These are phyloP conservation scores for Zymoseptoria ardabiliae DNA, from an alignment of 2,329 filamentous ascomycete species.

Conservation along the genomic window DNA sequence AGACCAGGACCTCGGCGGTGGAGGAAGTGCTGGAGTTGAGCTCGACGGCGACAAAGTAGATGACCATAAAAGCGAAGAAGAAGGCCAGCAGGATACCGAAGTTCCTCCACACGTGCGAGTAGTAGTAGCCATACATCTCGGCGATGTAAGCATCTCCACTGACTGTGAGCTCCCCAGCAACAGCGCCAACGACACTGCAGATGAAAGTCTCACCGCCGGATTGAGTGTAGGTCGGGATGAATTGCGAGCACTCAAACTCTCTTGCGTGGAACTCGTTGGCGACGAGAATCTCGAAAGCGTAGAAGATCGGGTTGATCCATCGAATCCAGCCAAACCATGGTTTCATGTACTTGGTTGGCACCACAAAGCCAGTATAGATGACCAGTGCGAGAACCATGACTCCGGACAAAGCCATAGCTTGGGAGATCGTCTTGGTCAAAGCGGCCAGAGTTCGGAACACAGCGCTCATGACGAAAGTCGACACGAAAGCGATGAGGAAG, in stretches of 20 bases:
- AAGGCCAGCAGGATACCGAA: constrained; percentile 61
- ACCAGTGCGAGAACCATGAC: constrained; percentile 50
- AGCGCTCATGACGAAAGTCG: constrained; percentile 48
- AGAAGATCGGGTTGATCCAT: constrained; percentile 52
- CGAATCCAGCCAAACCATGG: constrained; percentile 49
- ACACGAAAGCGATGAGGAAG: constrained; percentile 53
- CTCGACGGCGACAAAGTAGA: constrained; percentile 59
- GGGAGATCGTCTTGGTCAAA: constrained; percentile 53
- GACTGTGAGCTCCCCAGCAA: constrained; percentile 33
- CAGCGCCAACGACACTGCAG: constrained; percentile 33
- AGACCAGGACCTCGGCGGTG: constrained; percentile 63
- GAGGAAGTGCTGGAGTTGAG: constrained; percentile 56
- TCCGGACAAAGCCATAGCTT: constrained; percentile 53
- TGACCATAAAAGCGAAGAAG: constrained; percentile 53
- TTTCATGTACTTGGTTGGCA: constrained; percentile 33
- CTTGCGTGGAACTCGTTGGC: constrained; percentile 45
- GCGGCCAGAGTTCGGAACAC: constrained; percentile 55
- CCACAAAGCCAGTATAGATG: constrained; percentile 52
- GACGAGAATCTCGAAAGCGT: constrained; percentile 56
- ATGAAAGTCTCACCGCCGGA: constrained; percentile 29
- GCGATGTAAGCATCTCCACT: constrained; percentile 33
- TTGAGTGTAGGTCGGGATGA: constrained; percentile 33
- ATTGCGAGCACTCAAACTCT: constrained; percentile 28
- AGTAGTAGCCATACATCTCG: constrained; percentile 33
- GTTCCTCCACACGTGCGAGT: constrained; percentile 47